Conservation (phyloP, 1,139 yeast genomes). For the Taphrina communis region DNA sequence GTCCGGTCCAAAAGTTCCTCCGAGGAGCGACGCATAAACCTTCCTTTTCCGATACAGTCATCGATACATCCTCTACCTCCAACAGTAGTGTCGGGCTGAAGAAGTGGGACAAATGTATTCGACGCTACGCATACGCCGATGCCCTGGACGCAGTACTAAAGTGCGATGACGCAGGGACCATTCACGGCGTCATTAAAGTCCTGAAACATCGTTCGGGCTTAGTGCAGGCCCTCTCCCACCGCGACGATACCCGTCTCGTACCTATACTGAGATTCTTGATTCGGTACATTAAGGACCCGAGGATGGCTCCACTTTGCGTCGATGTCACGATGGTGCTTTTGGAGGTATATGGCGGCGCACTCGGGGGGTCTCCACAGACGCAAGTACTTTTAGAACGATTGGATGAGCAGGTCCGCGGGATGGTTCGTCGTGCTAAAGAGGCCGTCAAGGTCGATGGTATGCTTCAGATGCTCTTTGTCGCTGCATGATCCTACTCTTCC, state of each 20-base stretch:
- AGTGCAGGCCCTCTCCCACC: conserved; percentile 72
- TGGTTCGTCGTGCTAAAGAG: conserved; percentile 79
- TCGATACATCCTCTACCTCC: conserved; percentile 53
- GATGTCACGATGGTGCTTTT: conserved; percentile 79
- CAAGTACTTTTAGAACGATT: conserved; percentile 71
- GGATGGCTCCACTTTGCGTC: conserved; percentile 74
- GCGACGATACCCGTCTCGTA: conserved; percentile 84
- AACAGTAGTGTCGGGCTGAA: conserved; percentile 62
- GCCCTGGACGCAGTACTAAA: conserved; percentile 86
- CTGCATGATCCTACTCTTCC: not conserved
- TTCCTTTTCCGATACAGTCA: conserved; percentile 78
- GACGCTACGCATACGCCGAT: conserved; percentile 88
- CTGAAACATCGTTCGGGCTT: conserved; percentile 87
- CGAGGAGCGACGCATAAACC: conserved; percentile 91
- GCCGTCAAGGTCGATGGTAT: conserved; percentile 91
- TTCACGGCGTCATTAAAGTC: conserved; percentile 79
- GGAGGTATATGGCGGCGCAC: conserved; percentile 46
- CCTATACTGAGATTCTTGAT: conserved; percentile 86
- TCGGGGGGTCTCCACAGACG: conserved; percentile 75
- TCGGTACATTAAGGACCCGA: conserved; percentile 74
- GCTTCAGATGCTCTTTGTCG: conserved; percentile 71
- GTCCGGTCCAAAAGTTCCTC: conserved; percentile 79
- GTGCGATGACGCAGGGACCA: conserved; percentile 72
- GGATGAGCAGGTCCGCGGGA: conserved; percentile 65
- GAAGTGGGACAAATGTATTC: conserved; percentile 80